Percentiles rank a stretch among this genome's conserved stretches.
Conservation (phyloP, 2,329 filamentous ascomycete genomes). For the Calonectria pseudoturangicola region DNA sequence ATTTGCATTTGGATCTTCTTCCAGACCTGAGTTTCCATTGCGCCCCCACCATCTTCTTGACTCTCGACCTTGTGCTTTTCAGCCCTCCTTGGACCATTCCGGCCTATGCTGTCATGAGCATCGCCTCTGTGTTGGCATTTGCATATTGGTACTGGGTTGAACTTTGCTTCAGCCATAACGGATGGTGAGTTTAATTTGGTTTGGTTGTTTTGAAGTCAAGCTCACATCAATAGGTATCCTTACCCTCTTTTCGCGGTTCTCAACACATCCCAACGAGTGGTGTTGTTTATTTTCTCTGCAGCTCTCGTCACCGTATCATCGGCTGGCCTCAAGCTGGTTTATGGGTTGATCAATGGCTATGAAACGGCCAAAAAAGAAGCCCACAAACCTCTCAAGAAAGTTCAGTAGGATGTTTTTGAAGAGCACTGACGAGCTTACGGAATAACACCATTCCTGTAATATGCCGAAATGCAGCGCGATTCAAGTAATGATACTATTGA, state of each 20-base stretch:
- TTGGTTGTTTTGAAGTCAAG: not conserved
- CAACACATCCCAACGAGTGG: constrained; percentile 77
- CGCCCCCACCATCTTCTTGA: constrained; percentile 78
- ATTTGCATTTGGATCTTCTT: constrained; percentile 72
- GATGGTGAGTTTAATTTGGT: constrained; percentile 68
- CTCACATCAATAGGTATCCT: constrained; percentile 77
- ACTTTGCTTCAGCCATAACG: constrained; percentile 80
- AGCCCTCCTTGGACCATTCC: constrained; percentile 83
- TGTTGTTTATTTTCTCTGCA: constrained; percentile 82
- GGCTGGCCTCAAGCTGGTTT: constrained; percentile 79
- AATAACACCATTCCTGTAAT: not conserved
- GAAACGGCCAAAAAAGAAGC: constrained; percentile 58
- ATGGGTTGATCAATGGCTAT: constrained; percentile 79
- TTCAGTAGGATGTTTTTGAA: constrained; percentile 46
- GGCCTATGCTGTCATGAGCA: constrained; percentile 73
- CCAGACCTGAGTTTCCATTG: constrained; percentile 80
- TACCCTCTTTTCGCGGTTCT: constrained; percentile 89
- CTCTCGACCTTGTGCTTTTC: constrained; percentile 79
- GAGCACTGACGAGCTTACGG: not conserved
- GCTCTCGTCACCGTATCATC: constrained; percentile 83
- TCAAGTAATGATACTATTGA: not conserved
- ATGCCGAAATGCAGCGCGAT: not conserved
- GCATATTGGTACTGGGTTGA: constrained; percentile 87
- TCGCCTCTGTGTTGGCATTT: constrained; percentile 77
- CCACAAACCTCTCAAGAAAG: constrained; percentile 57